phyloP scores from a whole-genome alignment of 2,329 filamentous ascomycete species.

The Alternaria consortialis region DNA sequence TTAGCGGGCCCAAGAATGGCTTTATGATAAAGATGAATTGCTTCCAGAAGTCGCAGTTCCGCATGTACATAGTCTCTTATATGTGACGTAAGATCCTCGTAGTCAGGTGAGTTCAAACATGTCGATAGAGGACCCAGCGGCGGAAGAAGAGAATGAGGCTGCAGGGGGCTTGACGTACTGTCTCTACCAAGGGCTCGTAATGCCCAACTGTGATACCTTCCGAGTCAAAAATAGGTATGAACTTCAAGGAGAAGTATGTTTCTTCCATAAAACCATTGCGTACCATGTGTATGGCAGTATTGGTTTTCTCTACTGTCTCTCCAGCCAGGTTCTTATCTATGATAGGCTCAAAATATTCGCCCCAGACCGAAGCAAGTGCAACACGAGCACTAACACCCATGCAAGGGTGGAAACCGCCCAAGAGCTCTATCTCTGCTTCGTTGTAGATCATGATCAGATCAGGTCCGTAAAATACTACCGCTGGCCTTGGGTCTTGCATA shows the following conservation, averaged over 20 bases:
- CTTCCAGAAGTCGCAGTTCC: neutral
- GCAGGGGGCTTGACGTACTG: conserved; percentile 59
- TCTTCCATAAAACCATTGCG: conserved; percentile 76
- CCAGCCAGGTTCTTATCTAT: conserved; percentile 32
- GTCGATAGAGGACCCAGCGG: neutral
- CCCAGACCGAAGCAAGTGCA: conserved; percentile 74
- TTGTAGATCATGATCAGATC: conserved; percentile 52
- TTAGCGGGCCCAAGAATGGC: neutral
- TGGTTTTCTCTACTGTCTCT: conserved; percentile 57
- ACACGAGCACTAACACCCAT: conserved; percentile 67
- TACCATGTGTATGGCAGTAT: conserved; percentile 75
- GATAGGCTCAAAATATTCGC: conserved; percentile 34
- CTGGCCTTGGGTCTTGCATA: conserved; percentile 65
- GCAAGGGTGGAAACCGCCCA: conserved; percentile 61
- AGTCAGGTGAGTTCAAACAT: fast-evolving
- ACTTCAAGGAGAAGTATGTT: conserved; percentile 80
- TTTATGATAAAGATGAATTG: no score
- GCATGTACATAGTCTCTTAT: no score
- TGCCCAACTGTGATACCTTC: conserved; percentile 75
- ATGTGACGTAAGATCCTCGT: neutral
- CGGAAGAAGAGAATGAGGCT: neutral
- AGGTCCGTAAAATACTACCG: conserved; percentile 66
- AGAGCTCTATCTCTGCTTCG: conserved; percentile 44
- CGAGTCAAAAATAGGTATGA: conserved; percentile 75
- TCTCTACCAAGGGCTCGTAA: conserved; percentile 81